Conservation (phyloP, 2,329 filamentous ascomycete genomes). For the Juglanconis oblonga region DNA sequence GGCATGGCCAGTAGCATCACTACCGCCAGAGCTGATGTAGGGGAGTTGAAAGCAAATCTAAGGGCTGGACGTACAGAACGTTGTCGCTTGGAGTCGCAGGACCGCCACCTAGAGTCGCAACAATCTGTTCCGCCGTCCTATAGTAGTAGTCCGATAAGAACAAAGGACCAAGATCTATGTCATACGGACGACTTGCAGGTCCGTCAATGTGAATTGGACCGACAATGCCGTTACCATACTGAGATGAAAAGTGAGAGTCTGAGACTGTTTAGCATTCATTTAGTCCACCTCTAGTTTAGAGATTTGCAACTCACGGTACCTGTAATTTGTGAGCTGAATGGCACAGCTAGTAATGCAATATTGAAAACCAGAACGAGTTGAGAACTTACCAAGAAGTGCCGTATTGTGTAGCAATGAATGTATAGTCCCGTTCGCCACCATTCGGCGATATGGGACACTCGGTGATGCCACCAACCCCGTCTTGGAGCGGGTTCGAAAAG, state of each 20-base stretch:
- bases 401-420: constrained; percentile 36
- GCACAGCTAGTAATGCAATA: not conserved
- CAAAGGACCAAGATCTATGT: constrained; percentile 48
- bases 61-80: constrained; percentile 25
- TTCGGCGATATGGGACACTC: constrained; percentile 39
- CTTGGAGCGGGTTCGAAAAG: constrained; percentile 30
- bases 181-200: constrained; percentile 44
- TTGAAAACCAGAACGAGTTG: not conserved
- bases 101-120: constrained; percentile 19
- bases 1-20: too few relatives aligned
- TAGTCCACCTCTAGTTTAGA: not conserved
- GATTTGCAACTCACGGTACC: constrained; percentile 29
- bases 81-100: constrained; percentile 35
- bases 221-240: constrained; percentile 46
- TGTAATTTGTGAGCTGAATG: not conserved
- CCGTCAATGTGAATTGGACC: constrained; percentile 47
- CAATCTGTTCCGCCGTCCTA: constrained; percentile 27
- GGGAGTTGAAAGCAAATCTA: not conserved
- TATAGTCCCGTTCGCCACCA: constrained; percentile 32
- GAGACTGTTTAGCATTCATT: not conserved
- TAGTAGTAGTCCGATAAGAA: constrained; percentile 52
- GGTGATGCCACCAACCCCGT: constrained; percentile 43
- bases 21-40: not conserved
- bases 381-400: constrained; percentile 30
- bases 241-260: constrained; percentile 44